Conservation (phyloP, 495 filamentous ascomycete species). For the Lasiosphaeriaceae sp. region DNA sequence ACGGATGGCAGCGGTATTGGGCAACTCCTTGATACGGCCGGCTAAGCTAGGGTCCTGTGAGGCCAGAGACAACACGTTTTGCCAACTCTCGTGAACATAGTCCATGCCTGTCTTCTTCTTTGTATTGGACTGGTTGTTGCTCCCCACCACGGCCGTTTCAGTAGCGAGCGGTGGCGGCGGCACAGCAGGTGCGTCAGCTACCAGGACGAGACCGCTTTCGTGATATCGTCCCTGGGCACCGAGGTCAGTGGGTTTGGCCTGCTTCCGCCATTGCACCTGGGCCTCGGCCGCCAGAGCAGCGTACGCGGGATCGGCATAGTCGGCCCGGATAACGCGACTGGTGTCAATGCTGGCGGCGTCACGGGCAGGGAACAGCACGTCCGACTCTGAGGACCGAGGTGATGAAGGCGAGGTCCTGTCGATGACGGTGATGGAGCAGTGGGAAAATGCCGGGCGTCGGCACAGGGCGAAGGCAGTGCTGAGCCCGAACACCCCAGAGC, state of each 20-base stretch:
- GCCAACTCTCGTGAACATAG: slow-evolving; percentile 64
- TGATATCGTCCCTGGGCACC: slow-evolving; percentile 67
- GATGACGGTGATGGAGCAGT: slow-evolving; percentile 59
- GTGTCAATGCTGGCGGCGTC: slow-evolving; percentile 71
- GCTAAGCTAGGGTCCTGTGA: slow-evolving; percentile 33
- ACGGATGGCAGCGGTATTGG: slow-evolving; percentile 46
- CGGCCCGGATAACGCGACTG: slow-evolving; percentile 74
- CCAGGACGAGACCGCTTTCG: slow-evolving; percentile 71
- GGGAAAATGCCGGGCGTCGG: slow-evolving; percentile 49
- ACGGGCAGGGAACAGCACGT: slow-evolving; percentile 61
- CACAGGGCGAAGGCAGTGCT: slow-evolving; percentile 64
- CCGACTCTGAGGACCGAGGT: slow-evolving; percentile 6
- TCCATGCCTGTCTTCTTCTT: slow-evolving; percentile 48
- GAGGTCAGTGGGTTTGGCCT: slow-evolving; percentile 42
- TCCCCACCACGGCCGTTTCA: slow-evolving; percentile 3
- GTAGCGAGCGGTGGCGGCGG: neutral
- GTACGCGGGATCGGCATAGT: slow-evolving; percentile 75
- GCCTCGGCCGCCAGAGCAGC: slow-evolving; percentile 63
- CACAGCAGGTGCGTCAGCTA: slow-evolving; percentile 40
- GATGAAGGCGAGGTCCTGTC: slow-evolving; percentile 54
- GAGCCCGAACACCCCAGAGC: slow-evolving; percentile 73
- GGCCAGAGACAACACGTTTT: slow-evolving; percentile 53
- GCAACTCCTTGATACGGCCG: slow-evolving; percentile 50
- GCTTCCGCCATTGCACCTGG: slow-evolving; percentile 66
- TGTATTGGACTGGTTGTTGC: slow-evolving; percentile 28